These are phyloP conservation scores for Akebia trifoliata DNA, from an alignment of 164 flowering plant genomes.

Conservation along the genomic window DNA sequence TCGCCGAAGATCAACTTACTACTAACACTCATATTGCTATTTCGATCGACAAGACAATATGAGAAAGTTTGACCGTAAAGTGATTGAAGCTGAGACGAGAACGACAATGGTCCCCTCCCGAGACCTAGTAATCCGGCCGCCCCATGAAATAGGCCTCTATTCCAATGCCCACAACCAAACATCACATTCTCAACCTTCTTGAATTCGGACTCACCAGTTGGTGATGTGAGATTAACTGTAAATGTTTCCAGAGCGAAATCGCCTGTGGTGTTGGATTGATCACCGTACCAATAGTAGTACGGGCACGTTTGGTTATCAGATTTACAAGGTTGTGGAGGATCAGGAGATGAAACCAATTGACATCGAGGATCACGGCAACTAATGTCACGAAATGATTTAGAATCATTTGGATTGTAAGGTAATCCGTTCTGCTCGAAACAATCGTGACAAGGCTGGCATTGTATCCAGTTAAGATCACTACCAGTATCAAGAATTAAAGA, in stretches of 20 bases:
- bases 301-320: conserved; percentile 57
- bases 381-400: conserved; percentile 48
- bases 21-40: conserved; percentile 67
- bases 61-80: conserved; percentile 86
- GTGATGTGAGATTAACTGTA: conserved; percentile 66
- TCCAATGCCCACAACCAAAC: conserved; percentile 99
- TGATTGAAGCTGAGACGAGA: conserved; percentile 74
- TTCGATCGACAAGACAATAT: conserved; percentile 83
- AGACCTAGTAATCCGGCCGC: conserved; percentile 90
- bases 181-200: conserved; percentile 63
- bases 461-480: conserved; percentile 96
- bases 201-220: conserved; percentile 38
- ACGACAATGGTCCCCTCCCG: conserved; percentile 88
- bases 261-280: conserved; percentile 88
- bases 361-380: conserved; percentile 70
- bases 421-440: conserved; percentile 88
- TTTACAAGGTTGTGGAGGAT: conserved; percentile 59
- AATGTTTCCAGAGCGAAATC: conserved; percentile 86
- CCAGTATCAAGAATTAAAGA: conserved; percentile 91
- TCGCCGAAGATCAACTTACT: conserved; percentile 90
- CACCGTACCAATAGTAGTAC: conserved; percentile 95
- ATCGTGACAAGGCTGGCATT: conserved; percentile 75
- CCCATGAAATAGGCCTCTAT: conserved; percentile 88
- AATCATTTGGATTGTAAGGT: conserved; percentile 58
- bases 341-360: conserved; percentile 67